A percentile compares a stretch with the other conserved stretches of the same genome.
Conservation (phyloP, 352 stramenopile genomes). For the Aphanomyces cochlioides region DNA sequence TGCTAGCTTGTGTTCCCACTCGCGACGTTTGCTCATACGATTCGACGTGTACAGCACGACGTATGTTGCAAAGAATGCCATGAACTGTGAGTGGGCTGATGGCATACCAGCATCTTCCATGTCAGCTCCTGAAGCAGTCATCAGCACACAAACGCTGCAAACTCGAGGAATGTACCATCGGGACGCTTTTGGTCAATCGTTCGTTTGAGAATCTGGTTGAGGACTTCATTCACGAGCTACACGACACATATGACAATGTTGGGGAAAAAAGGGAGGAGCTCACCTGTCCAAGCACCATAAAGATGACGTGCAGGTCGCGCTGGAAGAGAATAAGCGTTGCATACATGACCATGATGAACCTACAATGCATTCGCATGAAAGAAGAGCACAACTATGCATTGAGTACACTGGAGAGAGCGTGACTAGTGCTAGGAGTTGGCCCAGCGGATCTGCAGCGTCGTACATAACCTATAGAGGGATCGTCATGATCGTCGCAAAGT, state of each 20-base stretch:
- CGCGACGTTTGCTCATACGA: constrained; percentile 49
- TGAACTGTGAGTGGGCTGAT: constrained; percentile 77
- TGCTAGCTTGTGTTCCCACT: constrained; percentile 58
- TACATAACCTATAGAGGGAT: constrained; percentile 74
- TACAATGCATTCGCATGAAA: constrained; percentile 28
- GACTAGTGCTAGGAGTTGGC: constrained; percentile 60
- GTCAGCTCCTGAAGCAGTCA: constrained; percentile 38
- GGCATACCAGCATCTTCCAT: constrained; percentile 71
- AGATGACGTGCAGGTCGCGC: constrained; percentile 71
- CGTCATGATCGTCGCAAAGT: neutral
- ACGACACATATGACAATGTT: neutral
- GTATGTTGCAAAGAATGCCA: constrained; percentile 74
- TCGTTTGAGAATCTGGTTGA: constrained; percentile 80
- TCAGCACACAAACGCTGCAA: neutral
- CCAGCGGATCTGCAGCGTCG: constrained; percentile 62
- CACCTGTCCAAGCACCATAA: constrained; percentile 69
- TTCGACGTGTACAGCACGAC: constrained; percentile 63
- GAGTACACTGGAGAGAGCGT: constrained; percentile 71
- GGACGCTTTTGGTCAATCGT: constrained; percentile 66
- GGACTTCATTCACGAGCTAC: constrained; percentile 63
- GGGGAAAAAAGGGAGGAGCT: neutral
- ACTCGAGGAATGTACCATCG: constrained; percentile 17
- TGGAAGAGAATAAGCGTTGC: constrained; percentile 70
- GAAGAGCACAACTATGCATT: neutral
- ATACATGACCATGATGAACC: constrained; percentile 84